phyloP scores from a whole-genome alignment of 208 protist species.

The Lotmaria passim region DNA sequence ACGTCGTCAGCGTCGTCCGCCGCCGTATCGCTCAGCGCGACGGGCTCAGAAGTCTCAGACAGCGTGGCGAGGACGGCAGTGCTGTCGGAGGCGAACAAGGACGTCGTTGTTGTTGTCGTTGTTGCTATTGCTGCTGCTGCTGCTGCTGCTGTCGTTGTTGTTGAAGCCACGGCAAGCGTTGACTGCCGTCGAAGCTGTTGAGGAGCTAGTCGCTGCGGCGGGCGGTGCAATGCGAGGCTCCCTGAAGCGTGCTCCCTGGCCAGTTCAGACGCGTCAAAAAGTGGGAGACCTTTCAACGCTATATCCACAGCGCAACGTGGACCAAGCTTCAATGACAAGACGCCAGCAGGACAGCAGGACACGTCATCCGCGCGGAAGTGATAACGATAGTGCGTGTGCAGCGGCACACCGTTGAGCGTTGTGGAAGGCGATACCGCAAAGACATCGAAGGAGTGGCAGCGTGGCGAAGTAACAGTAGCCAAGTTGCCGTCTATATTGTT shows the following conservation, averaged over 20 bases:
- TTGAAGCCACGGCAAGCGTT: too few species aligned
- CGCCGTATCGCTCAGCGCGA: slow-evolving; percentile 18
- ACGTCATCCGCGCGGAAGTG: slow-evolving; percentile 24
- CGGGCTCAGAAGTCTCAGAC: slow-evolving; percentile 24
- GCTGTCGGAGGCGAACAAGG: slow-evolving; percentile 26
- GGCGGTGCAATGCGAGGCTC: slow-evolving; percentile 4
- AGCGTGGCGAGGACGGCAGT: slow-evolving; percentile 32
- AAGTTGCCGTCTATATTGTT: background rate
- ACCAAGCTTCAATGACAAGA: slow-evolving; percentile 26
- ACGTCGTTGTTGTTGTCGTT: slow-evolving; percentile 9
- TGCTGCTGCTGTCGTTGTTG: background rate
- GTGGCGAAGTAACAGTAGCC: background rate
- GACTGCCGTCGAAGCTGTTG: too few species aligned
- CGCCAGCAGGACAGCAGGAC: background rate
- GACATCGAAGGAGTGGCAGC: slow-evolving; percentile 30
- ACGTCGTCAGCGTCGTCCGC: slow-evolving; percentile 12
- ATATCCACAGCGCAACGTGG: slow-evolving; percentile 28
- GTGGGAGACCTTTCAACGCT: slow-evolving; percentile 8
- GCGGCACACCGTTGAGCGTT: slow-evolving; percentile 31
- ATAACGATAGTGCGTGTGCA: slow-evolving; percentile 52
- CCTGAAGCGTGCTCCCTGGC: background rate
- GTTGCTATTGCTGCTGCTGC: background rate
- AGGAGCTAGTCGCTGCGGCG: slow-evolving; percentile 1
- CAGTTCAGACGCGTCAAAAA: background rate
- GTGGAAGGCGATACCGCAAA: slow-evolving; percentile 23